Evolutionary conservation across 1,284 basidiomycete species (phyloP).

Genomic region (Lignosus rhinocerotis): DNA sequence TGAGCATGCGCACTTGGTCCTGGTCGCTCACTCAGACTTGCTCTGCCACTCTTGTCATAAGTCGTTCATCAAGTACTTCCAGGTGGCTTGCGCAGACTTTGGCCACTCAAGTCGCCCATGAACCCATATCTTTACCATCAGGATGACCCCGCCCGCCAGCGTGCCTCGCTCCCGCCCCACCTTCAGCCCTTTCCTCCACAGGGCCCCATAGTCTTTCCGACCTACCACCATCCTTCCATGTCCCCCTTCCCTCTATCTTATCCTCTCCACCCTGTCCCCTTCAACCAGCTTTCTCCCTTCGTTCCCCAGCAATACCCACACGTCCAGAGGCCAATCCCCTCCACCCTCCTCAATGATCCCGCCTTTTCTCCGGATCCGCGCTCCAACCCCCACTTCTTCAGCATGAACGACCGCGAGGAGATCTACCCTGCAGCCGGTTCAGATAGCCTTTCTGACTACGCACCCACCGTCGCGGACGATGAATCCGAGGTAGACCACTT

Average conservation of each 20-base stretch:
- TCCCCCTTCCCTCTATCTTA: constrained; percentile 16
- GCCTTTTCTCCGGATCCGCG: constrained; percentile 39
- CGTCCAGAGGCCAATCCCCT: constrained; percentile 15
- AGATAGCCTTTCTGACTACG: constrained; percentile 22
- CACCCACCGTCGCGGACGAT: constrained; percentile 17
- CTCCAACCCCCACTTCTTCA: constrained; percentile 35
- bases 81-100: too few species aligned
- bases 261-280: constrained; percentile 12
- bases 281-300: constrained; percentile 19
- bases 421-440: constrained; percentile 25
- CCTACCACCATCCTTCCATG: constrained; percentile 8
- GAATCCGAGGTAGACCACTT: constrained; percentile 20
- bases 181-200: constrained; percentile 7
- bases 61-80: too few species aligned
- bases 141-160: constrained; percentile 7
- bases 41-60: neutral
- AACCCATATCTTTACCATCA: constrained; percentile 13
- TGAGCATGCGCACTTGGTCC: too few species aligned
- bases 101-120: constrained; percentile 6
- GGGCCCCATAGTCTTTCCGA: constrained; percentile 10
- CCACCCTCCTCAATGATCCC: constrained; percentile 32
- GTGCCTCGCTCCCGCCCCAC: constrained; percentile 6
- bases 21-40: too few species aligned
- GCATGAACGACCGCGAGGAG: constrained; percentile 32
- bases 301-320: constrained; percentile 14